Evolutionary conservation across 495 filamentous ascomycete genomes (phyloP), one percentile per base, ranked within the genome.

Genomic region (Aspergillus sclerotioniger): DNA sequence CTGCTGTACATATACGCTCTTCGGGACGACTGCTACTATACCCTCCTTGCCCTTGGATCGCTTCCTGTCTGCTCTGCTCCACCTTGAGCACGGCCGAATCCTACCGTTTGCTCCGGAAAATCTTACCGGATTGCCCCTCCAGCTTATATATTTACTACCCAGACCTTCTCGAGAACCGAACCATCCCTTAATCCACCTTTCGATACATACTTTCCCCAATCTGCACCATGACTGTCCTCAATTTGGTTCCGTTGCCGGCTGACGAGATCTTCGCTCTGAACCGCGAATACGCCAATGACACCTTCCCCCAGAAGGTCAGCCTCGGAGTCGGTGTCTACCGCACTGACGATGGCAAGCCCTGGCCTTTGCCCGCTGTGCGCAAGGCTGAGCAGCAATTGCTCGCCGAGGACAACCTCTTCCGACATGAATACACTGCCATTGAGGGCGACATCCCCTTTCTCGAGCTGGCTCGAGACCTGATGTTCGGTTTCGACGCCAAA

Each of bases 341-440:
- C 51, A 81, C 80, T 45, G 75, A 81, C 43, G 74, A 82, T 54
- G 79, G 73, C 51, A 75, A 81, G 65, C 79, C 80, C 48, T 82
- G 80, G 80, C 72, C 77, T 15, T 62, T 82, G 8, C 76, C 78
- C 12, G 70, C 70, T 16, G 78, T 82, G 13, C 60, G 74, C 45
- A 72, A 75, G 65, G 76, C 74, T 19, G 75, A 80, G 65, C 68
- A 73, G 64, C 60, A 68, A 31, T 63, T 78, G 17, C 66, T 67
- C 13, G 68, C 58, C 19, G 73, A 75, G 20, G 61, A 75, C 57
- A 73, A 74, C 50, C 62, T 68, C 29, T 73, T 71, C 62, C 71
- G 76, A 47, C 76, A 80, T 54, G 76, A 80, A 61, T 80, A 80
- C 62, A 75, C 74, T 16, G 70, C 76, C 32, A 80, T 80, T 61